A percentile compares a stretch with the other conserved stretches of the same genome.
These are phyloP conservation scores for Phaseolus coccineus DNA, from an alignment of 331 rosid genomes.

Conservation along the genomic window DNA sequence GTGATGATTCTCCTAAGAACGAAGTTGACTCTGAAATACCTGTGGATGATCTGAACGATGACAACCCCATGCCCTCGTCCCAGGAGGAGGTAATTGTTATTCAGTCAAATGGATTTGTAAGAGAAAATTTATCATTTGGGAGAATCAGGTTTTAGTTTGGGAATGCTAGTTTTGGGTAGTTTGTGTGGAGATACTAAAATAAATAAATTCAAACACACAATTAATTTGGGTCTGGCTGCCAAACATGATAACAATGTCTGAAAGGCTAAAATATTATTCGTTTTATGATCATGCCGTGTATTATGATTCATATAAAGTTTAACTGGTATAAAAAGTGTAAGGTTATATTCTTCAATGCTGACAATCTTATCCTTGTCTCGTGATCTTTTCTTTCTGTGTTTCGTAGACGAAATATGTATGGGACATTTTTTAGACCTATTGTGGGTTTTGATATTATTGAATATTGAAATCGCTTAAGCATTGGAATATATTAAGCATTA, in stretches of 20 bases:
- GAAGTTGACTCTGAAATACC: conserved; percentile 56
- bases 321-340: background rate
- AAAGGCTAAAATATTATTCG: background rate
- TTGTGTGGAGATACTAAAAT: background rate
- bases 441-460: conserved; percentile 16
- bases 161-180: conserved; percentile 1
- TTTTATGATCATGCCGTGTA: conserved; percentile 1
- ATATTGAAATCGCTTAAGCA: conserved; percentile 28
- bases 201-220: background rate
- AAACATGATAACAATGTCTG: background rate
- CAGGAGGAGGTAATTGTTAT: conserved; percentile 72
- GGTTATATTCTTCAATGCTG: conserved; percentile 4
- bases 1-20: conserved; percentile 49
- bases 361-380: conserved; percentile 9
- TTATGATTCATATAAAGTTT: conserved; percentile 17
- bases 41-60: conserved; percentile 53
- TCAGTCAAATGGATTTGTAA: background rate
- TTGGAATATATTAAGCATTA: background rate
- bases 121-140: background rate
- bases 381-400: conserved; percentile 2
- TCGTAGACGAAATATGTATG: background rate
- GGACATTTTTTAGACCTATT: background rate
- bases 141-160: conserved; percentile 6
- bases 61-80: conserved; percentile 73
- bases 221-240: conserved; percentile 6